A percentile compares a stretch with the other conserved stretches of the same genome.
These are phyloP conservation scores for Heimioporus sp. DNA, from an alignment of 768 basidiomycete genomes.

Conservation along the genomic window DNA sequence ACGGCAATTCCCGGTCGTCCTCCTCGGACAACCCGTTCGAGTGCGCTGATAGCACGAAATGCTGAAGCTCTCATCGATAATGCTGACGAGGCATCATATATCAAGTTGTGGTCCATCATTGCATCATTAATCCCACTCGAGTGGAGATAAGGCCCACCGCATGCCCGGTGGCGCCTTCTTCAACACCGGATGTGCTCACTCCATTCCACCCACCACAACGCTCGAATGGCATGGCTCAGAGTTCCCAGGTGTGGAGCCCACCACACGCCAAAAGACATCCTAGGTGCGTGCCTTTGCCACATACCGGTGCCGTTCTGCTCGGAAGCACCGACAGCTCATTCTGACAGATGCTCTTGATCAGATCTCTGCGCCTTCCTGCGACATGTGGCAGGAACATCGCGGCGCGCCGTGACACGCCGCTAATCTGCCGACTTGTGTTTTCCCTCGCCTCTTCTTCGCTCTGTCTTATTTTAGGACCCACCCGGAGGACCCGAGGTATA, in stretches of 20 bases:
- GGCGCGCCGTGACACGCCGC: slow-evolving; percentile 4
- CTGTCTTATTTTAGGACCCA: not conserved
- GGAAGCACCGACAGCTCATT: not conserved
- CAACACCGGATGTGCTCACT: no score
- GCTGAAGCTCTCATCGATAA: not conserved
- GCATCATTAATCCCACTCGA: not conserved
- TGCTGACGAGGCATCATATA: not conserved
- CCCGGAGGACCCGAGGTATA: not conserved
- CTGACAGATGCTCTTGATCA: not conserved
- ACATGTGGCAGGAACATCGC: slow-evolving; percentile 9
- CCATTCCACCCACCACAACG: no score
- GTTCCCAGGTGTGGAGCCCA: no score
- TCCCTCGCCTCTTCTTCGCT: no score
- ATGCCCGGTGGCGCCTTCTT: not conserved
- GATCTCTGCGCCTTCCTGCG: slow-evolving; percentile 9
- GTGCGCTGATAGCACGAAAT: no score
- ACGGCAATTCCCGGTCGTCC: slow-evolving; percentile 14
- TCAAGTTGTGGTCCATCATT: no score
- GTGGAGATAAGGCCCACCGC: not conserved
- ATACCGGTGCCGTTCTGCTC: slow-evolving; percentile 2
- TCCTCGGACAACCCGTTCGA: not conserved
- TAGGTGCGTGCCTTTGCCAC: slow-evolving; percentile 19
- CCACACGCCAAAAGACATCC: no score
- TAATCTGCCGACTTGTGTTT: not conserved
- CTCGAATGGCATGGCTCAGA: no score